phyloP scores from a whole-genome alignment of 2,329 filamentous ascomycete species.

The Neospermospora avenae region DNA sequence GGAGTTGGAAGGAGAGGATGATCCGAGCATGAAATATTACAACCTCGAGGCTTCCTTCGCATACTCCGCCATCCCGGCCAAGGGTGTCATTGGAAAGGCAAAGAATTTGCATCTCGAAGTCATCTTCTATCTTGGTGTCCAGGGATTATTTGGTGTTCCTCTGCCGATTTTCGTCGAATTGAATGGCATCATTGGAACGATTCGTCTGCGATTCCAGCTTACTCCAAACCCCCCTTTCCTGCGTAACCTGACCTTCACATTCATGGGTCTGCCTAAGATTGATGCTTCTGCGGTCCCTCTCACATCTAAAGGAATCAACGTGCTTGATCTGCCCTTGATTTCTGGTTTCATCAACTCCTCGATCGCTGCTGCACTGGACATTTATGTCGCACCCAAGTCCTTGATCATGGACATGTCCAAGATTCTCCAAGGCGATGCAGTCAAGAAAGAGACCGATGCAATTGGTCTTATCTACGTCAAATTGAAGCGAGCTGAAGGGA shows the following conservation, averaged over 20 bases:
- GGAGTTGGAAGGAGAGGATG: constrained; percentile 21
- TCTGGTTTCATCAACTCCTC: constrained; percentile 24
- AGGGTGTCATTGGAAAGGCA: constrained; percentile 24
- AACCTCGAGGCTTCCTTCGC: constrained; percentile 24
- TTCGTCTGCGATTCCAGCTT: constrained; percentile 21
- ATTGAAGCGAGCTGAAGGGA: constrained; percentile 21
- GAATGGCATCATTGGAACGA: constrained; percentile 23
- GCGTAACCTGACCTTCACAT: constrained; percentile 23
- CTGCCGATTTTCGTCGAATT: constrained; percentile 23
- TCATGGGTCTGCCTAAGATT: constrained; percentile 25
- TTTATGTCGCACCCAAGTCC: constrained; percentile 25
- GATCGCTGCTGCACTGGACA: constrained; percentile 20
- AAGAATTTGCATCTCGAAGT: constrained; percentile 28
- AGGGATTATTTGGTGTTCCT: constrained; percentile 20
- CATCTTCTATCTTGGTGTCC: constrained; percentile 22
- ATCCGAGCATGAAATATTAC: constrained; percentile 19
- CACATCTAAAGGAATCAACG: constrained; percentile 22
- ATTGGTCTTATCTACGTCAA: constrained; percentile 24
- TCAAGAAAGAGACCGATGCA: constrained; percentile 23
- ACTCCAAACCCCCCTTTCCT: constrained; percentile 22
- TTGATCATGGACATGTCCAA: constrained; percentile 26
- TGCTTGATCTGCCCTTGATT: constrained; percentile 19
- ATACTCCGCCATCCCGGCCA: constrained; percentile 23
- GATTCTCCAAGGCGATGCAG: constrained; percentile 20
- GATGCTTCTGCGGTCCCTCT: constrained; percentile 22